Evolutionary conservation across 257 asterid species (phyloP), one percentile per base, ranked within the genome.

Genomic region (Nicotiana otophora): DNA sequence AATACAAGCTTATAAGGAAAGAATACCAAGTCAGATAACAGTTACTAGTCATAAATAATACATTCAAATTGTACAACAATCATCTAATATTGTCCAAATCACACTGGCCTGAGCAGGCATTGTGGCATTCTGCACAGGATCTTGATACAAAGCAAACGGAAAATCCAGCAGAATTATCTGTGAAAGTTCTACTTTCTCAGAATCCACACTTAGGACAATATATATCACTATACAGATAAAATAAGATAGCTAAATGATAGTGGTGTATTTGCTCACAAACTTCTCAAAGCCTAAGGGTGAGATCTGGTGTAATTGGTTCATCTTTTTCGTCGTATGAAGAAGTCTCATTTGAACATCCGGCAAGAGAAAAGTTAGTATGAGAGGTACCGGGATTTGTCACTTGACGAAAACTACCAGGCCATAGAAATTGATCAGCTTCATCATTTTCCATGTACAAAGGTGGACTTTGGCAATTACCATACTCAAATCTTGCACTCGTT

Each of bases 401-500:
- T 48, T 83, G 88, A 54, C 87, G 90, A 63, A 91, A 90, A 58
- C 96, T 90, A 2, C 96, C 92, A 11, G 92, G 94, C 96, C 96
- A 92, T 57, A 88, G 36, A 3, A 87, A 69, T n/a, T 28, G 63
- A 51, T 85, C 87, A 4, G 82, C 64, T 23, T 82, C 88, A 69
- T 86, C 86, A 48, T 82, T 85, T 77, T 82, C 91, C 87, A 88
- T 57, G 80, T 62, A 90, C 31, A 90, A 33, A 11, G 92, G 90
- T 83, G 84, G 91, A 81, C 87, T 72, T 33, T 85, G 68, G 76
- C 78, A 16, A 62, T 62, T 84, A 10, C 81, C 86, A 5, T 78
- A 88, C 28, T 84, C 90, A 46, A 91, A 87, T 77, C 87, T 87
- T 10, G 88, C 62, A 26, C 77, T 78, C 11, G 61, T 65, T 84